Percentiles rank a stretch among this genome's conserved stretches.
These are phyloP conservation scores for Sisymbrium irio DNA, from an alignment of 345 rosid genomes.

Conservation along the genomic window DNA sequence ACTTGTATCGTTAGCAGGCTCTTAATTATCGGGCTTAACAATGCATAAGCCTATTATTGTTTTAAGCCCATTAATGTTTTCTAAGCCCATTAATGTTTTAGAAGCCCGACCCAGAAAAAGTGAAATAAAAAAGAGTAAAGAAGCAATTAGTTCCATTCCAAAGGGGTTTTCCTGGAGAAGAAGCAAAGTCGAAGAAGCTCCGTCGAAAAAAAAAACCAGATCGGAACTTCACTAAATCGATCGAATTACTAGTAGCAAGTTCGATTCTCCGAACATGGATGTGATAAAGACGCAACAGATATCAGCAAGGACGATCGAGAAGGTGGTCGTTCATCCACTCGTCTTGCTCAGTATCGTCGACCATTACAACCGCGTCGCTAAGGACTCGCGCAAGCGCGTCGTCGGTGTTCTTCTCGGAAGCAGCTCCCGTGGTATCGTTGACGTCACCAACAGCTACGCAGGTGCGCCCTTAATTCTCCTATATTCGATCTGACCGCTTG, in stretches of 20 bases:
- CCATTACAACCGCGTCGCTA: conserved; percentile 90
- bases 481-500: neutral
- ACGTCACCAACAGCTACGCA: conserved; percentile 91
- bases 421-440: conserved; percentile 79
- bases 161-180: conserved; percentile 35
- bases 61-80: too few relatives aligned
- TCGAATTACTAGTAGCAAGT: neutral
- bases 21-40: neutral
- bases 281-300: conserved; percentile 93
- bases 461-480: conserved; percentile 38
- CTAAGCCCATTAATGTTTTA: conserved; percentile 11
- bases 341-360: conserved; percentile 96
- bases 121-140: neutral
- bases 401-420: conserved; percentile 76
- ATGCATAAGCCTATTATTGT: neutral
- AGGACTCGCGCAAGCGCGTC: conserved; percentile 86
- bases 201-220: neutral
- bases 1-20: neutral
- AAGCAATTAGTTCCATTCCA: neutral
- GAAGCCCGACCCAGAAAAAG: neutral
- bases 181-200: conserved; percentile 25
- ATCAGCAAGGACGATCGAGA: conserved; percentile 75
- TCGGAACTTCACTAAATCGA: neutral
- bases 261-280: conserved; percentile 49
- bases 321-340: conserved; percentile 90